These are phyloP conservation scores for Fusarium denticulatum DNA, from an alignment of 2,329 filamentous ascomycete genomes.

Conservation along the genomic window DNA sequence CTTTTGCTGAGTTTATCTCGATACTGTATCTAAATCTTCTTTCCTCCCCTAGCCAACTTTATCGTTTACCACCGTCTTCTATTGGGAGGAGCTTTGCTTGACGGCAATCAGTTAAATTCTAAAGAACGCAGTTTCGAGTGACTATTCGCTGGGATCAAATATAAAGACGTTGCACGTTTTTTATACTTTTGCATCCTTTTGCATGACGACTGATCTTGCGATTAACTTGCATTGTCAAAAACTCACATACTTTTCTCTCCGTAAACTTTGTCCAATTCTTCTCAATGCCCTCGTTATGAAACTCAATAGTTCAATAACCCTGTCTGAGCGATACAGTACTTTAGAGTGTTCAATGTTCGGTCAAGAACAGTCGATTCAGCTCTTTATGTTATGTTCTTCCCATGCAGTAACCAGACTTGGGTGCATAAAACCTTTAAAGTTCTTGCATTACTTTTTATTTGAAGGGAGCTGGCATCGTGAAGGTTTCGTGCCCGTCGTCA, in stretches of 20 bases:
- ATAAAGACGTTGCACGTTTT: not conserved
- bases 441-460: rapidly evolving
- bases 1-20: not conserved
- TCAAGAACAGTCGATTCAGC: not conserved
- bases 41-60: not conserved
- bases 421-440: too few relatives aligned
- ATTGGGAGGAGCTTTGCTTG: not conserved
- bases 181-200: not conserved
- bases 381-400: rapidly evolving
- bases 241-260: too few relatives aligned
- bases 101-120: not conserved
- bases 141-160: not conserved
- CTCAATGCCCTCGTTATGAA: not conserved
- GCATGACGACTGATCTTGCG: too few relatives aligned
- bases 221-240: not conserved
- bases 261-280: not conserved
- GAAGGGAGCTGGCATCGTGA: not conserved
- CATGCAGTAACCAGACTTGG: rapidly evolving
- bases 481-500: not conserved
- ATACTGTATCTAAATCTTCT: too few relatives aligned
- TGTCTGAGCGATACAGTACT: rapidly evolving
- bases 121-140: rapidly evolving
- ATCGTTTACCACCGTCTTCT: not conserved
- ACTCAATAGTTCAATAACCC: not conserved
- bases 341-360: not conserved